A percentile compares a stretch with the other conserved stretches of the same genome.
These are phyloP conservation scores for Pestalotiopsis sp. DNA, from an alignment of 2,329 filamentous ascomycete genomes.

Conservation along the genomic window DNA sequence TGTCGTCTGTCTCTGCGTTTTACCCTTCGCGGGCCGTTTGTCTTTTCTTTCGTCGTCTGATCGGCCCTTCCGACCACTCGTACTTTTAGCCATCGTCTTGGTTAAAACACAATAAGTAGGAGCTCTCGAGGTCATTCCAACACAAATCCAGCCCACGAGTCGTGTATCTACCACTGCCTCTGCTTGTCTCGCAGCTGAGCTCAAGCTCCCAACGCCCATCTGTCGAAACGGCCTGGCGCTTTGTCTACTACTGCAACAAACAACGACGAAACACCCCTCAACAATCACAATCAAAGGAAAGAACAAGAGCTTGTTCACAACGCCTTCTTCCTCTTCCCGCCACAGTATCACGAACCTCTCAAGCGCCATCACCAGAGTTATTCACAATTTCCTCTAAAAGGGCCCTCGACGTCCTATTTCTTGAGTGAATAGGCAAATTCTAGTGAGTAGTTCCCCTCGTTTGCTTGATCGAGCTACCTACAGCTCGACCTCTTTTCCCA, in stretches of 20 bases:
- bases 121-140: neutral
- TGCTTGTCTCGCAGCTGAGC: neutral
- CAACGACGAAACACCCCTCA: constrained; percentile 1
- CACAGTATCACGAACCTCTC: neutral
- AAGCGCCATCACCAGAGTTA: neutral
- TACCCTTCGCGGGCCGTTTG: neutral
- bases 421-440: neutral
- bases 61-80: neutral
- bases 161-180: neutral
- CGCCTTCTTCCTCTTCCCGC: neutral
- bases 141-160: neutral
- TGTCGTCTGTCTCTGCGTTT: neutral
- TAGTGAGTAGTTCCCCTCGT: neutral
- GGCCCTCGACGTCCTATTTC: neutral
- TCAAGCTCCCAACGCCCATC: neutral
- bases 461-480: neutral
- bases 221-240: neutral
- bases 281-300: neutral
- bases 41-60: neutral
- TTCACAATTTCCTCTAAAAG: neutral
- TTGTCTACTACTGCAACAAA: constrained; percentile 13
- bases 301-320: constrained; percentile 8
- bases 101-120: neutral
- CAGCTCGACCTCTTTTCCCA: neutral
- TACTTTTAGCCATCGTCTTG: neutral